phyloP scores from a whole-genome alignment of 257 asterid species.

The Coffea eugenioides region DNA sequence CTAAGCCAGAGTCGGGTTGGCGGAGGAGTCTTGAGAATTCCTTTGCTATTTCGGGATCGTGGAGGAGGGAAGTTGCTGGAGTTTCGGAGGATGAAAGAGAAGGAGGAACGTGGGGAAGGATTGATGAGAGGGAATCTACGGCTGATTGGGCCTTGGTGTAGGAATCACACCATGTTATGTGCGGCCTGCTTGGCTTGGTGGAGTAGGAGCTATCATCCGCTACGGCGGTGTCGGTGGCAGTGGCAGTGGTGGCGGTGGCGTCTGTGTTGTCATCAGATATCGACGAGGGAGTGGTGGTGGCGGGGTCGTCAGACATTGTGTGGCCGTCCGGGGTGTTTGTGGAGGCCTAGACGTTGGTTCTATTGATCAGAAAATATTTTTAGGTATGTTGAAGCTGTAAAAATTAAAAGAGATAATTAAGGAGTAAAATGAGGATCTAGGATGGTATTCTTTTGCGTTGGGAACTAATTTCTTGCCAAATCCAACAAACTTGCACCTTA shows the following conservation, averaged over 20 bases:
- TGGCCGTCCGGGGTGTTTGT: not conserved
- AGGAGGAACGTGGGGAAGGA: constrained; percentile 53
- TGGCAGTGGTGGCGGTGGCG: not conserved
- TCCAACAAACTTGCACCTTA: not conserved
- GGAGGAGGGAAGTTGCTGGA: constrained; percentile 73
- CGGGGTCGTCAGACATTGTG: constrained; percentile 3
- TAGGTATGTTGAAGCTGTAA: not conserved
- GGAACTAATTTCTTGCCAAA: not conserved
- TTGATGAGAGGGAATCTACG: constrained; percentile 55
- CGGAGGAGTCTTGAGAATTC: constrained; percentile 63
- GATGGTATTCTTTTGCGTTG: not conserved
- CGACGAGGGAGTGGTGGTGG: not conserved
- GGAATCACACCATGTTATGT: constrained; percentile 74
- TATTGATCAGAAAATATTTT: not conserved
- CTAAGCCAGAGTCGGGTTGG: constrained; percentile 77
- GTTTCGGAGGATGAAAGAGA: constrained; percentile 55
- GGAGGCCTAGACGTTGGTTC: not conserved
- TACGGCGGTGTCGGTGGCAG: constrained; percentile 16
- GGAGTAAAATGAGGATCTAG: constrained; percentile 38
- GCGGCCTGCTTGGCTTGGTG: constrained; percentile 28
- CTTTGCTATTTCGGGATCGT: constrained; percentile 46
- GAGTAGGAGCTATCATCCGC: not conserved
- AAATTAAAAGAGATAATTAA: constrained; percentile 3
- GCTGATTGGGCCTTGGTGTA: constrained; percentile 58
- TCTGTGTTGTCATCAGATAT: not conserved